Evolutionary conservation across 2,329 filamentous ascomycete species (phyloP).

Genomic region (Ceratocystis papillata): DNA sequence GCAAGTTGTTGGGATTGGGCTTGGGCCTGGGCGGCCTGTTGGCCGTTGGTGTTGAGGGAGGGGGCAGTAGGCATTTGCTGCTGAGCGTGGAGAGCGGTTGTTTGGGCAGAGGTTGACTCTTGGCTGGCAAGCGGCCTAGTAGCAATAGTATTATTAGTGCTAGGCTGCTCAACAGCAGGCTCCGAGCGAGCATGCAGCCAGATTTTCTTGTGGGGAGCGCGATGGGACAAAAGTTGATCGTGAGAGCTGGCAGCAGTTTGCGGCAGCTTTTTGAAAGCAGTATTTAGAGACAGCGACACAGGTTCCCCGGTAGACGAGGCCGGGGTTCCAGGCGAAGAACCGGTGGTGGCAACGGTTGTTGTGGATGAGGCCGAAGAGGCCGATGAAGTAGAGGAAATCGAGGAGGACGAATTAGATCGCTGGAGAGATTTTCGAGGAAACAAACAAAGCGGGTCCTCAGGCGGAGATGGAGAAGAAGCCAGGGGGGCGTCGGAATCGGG

Average conservation of each 20-base stretch:
- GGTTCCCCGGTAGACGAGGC: constrained; percentile 36
- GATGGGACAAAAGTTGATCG: neutral
- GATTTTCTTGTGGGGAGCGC: constrained; percentile 16
- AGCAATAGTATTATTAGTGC: neutral
- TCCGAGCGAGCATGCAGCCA: constrained; percentile 17
- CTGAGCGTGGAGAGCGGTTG: constrained; percentile 2
- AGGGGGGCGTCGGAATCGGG: neutral
- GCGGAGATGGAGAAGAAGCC: constrained; percentile 33
- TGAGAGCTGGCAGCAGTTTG: neutral
- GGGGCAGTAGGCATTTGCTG: constrained; percentile 17
- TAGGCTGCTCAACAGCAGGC: constrained; percentile 5
- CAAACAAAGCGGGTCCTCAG: constrained; percentile 70
- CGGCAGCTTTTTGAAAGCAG: constrained; percentile 18
- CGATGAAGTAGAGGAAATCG: constrained; percentile 57
- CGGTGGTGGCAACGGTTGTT: constrained; percentile 53
- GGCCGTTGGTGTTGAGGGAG: constrained; percentile 14
- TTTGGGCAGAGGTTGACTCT: neutral
- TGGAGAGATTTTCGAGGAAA: constrained; percentile 80
- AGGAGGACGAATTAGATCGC: constrained; percentile 83
- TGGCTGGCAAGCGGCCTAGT: neutral
- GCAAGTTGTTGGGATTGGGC: constrained; percentile 28
- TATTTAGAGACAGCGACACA: constrained; percentile 19
- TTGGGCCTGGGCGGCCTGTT: constrained; percentile 29
- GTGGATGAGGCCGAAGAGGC: constrained; percentile 47
- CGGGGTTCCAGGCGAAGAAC: constrained; percentile 51